Conservation (phyloP, 306 rosid genomes). For the Pyrus communis region DNA sequence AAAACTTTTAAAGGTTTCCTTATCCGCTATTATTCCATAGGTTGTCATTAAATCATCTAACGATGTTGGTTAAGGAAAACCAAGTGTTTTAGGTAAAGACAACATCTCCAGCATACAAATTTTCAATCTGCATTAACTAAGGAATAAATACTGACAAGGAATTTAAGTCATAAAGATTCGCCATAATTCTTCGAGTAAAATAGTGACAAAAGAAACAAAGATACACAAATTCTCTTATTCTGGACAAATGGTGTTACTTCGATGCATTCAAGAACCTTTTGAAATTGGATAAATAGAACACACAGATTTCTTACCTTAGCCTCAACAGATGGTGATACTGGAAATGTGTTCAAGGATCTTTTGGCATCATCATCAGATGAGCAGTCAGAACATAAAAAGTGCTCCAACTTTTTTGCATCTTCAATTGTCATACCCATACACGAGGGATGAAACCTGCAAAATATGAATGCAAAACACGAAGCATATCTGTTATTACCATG, state of each 20-base stretch:
- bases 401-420: conserved; percentile 58
- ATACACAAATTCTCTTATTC: neutral
- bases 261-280: neutral
- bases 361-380: conserved; percentile 51
- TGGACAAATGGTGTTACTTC: neutral
- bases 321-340: conserved; percentile 43
- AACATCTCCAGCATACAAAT: neutral
- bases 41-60: neutral
- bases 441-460: conserved; percentile 61
- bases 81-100: neutral
- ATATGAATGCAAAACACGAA: neutral
- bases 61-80: neutral
- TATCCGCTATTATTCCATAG: neutral
- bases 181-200: neutral
- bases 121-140: neutral
- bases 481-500: neutral
- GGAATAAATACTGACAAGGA: neutral
- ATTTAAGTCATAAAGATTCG: neutral
- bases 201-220: neutral
- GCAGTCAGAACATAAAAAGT: conserved; percentile 49
- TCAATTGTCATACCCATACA: conserved; percentile 65
- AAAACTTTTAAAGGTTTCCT: neutral
- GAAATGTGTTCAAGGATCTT: conserved; percentile 44
- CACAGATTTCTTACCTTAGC: conserved; percentile 28
- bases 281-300: neutral